phyloP scores from a whole-genome alignment of 2,329 filamentous ascomycete genomes.

The Calonectria montana region DNA sequence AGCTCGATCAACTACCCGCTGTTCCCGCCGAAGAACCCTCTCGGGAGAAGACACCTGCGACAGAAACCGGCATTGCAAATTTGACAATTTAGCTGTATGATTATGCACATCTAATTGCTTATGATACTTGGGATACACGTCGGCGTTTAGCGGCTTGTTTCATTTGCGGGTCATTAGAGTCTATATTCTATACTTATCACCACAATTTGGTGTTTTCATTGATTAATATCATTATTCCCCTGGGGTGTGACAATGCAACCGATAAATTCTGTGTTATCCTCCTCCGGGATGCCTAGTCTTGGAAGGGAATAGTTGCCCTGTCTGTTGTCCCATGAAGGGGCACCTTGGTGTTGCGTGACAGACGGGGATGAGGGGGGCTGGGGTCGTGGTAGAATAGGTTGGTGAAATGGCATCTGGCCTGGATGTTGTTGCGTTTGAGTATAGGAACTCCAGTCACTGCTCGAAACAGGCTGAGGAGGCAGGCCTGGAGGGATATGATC shows the following conservation, averaged over 20 bases:
- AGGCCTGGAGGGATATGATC: background rate
- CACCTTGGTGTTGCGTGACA: background rate
- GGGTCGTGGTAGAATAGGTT: too few species aligned
- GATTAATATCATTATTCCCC: background rate
- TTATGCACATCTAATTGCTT: slow-evolving; percentile 30
- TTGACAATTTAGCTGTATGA: slow-evolving; percentile 41
- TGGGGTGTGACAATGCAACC: background rate
- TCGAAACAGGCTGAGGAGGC: background rate
- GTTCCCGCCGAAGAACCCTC: slow-evolving; percentile 51
- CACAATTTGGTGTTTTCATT: slow-evolving; percentile 19
- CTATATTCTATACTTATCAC: slow-evolving; percentile 18
- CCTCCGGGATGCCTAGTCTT: background rate
- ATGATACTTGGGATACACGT: slow-evolving; percentile 20
- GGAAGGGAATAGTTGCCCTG: background rate
- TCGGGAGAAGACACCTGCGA: slow-evolving; percentile 47
- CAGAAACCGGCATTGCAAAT: slow-evolving; percentile 52
- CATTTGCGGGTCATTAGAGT: slow-evolving; percentile 23
- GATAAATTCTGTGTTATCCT: background rate
- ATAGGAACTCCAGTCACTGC: background rate
- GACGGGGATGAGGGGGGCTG: background rate
- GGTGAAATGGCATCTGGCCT: too few species aligned
- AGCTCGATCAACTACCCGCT: slow-evolving; percentile 62
- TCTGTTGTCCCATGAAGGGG: background rate
- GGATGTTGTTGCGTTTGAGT: background rate
- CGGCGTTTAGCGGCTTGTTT: slow-evolving; percentile 20